phyloP scores from a whole-genome alignment of 2,329 filamentous ascomycete genomes.

The Botrytis elliptica region DNA sequence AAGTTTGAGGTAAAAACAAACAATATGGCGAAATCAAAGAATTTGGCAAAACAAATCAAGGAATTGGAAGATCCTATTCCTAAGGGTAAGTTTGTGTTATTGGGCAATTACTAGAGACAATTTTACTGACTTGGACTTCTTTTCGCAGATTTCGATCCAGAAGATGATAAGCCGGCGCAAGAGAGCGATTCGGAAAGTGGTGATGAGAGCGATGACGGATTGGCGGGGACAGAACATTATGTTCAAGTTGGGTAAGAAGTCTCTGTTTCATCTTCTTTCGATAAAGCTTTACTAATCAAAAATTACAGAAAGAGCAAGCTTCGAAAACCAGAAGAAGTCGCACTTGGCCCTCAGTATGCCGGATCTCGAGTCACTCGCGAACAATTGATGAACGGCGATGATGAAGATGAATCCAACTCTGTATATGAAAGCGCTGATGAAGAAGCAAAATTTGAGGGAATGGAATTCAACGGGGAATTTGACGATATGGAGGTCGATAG shows the following conservation, averaged over 20 bases:
- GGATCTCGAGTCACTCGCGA: conserved; percentile 73
- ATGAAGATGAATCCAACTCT: conserved; percentile 45
- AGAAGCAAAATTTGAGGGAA: conserved; percentile 48
- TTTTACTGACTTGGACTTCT: conserved; percentile 24
- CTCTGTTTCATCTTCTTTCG: not conserved
- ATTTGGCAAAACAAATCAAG: conserved; percentile 57
- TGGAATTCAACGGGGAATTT: conserved; percentile 52
- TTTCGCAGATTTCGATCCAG: conserved; percentile 43
- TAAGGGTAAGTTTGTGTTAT: conserved; percentile 51
- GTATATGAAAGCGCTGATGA: conserved; percentile 31
- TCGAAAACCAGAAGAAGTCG: conserved; percentile 65
- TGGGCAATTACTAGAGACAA: not conserved
- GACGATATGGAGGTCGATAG: conserved; percentile 61
- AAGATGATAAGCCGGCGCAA: conserved; percentile 36
- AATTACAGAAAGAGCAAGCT: conserved; percentile 72
- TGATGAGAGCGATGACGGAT: conserved; percentile 51
- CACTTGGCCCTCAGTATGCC: conserved; percentile 76
- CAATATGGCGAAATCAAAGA: conserved; percentile 50
- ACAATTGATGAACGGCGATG: conserved; percentile 57
- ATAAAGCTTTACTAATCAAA: conserved; percentile 18
- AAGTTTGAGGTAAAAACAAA: conserved; percentile 22
- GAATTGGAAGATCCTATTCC: conserved; percentile 57
- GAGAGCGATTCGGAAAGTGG: conserved; percentile 43
- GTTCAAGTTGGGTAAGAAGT: conserved; percentile 63
- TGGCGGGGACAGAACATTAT: conserved; percentile 82